Base-by-base conservation (phyloP, 108 stramenopile genomes). In the Skeletonema tropicum region DNA sequence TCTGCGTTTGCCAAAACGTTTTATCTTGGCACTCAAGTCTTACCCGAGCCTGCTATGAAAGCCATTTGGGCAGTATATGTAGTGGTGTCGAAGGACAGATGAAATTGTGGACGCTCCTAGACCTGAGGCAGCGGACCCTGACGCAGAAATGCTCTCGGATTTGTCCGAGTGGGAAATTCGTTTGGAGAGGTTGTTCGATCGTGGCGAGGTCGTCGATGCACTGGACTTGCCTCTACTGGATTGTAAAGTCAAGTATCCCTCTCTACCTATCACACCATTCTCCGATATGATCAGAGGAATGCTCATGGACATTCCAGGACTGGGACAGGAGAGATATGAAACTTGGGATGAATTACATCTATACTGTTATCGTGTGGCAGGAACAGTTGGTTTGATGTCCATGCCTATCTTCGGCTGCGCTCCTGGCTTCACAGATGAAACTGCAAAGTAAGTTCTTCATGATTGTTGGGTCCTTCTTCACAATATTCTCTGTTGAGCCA, bases 341-440 rank as follows among this genome's bases (percentile, higher is more conserved):
- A 92, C 87, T 9, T 98, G 96, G 75, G 94, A 94, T 60, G 98
- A 98, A 77, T 83, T 98, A 64, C 94, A 98, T 74, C 75, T 97
- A 57, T 98, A 98, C 84, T 98, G 98, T 80, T 98, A 98, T 78
- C 86, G 98, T 60, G 98, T 98, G 6, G 98, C 98, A 15, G 98
- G 98, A 55, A 98, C 98, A 17, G 98, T 97, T 32, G 98, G 98
- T 15, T 80, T 97, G 62, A 98, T 98, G 98, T 93, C 89, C 61
- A 90, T 97, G 74, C 98, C 98, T 2, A 85, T 98, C 31, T 91
- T 98, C 75, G 97, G 97, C 39, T 91, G 89, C 55, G 93, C 95
- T 15, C 68, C 81, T 39, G 96, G 93, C 33, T 89, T 80, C 68
- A 86, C 87, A 3, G 85, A 90, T 71, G 89, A 94, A 71, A 83